These are phyloP conservation scores for Calophaca sinica DNA, from an alignment of 306 rosid genomes.

Conservation along the genomic window DNA sequence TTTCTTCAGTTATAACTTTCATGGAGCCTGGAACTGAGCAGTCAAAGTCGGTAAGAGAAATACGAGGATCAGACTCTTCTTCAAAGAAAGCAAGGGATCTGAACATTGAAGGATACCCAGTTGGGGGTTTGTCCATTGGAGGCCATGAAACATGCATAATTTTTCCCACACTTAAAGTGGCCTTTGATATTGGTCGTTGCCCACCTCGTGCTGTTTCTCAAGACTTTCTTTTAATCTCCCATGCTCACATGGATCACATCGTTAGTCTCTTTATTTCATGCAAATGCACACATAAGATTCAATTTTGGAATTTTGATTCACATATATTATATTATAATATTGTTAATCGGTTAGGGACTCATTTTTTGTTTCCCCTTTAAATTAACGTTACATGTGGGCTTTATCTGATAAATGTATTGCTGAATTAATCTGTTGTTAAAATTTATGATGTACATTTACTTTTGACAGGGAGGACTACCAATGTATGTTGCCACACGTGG, in stretches of 20 bases:
- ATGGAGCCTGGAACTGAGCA: slow-evolving; percentile 43
- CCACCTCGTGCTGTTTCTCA: slow-evolving; percentile 86
- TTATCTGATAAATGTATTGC: slow-evolving; percentile 9
- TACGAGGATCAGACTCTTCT: slow-evolving; percentile 37
- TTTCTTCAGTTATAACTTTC: not conserved
- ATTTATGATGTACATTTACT: not conserved
- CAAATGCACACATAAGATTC: not conserved
- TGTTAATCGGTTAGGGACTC: not conserved
- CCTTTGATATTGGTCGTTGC: slow-evolving; percentile 95
- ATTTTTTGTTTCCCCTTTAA: not conserved
- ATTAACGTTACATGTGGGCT: not conserved
- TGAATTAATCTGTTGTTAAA: slow-evolving; percentile 35
- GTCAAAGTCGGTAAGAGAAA: slow-evolving; percentile 44
- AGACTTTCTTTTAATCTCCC: slow-evolving; percentile 86
- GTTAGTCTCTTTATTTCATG: slow-evolving; percentile 53
- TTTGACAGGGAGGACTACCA: slow-evolving; percentile 87
- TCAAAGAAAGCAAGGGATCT: slow-evolving; percentile 57
- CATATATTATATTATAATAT: slow-evolving; percentile 22
- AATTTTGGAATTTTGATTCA: slow-evolving; percentile 5
- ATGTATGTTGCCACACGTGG: slow-evolving; percentile 95
- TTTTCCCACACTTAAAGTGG: slow-evolving; percentile 70
- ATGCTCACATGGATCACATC: slow-evolving; percentile 97
- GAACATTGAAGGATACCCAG: slow-evolving; percentile 77
- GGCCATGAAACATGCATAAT: slow-evolving; percentile 96
- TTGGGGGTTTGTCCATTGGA: slow-evolving; percentile 90